Conservation (phyloP, 2,329 filamentous ascomycete genomes). For the Didymella exigua region DNA sequence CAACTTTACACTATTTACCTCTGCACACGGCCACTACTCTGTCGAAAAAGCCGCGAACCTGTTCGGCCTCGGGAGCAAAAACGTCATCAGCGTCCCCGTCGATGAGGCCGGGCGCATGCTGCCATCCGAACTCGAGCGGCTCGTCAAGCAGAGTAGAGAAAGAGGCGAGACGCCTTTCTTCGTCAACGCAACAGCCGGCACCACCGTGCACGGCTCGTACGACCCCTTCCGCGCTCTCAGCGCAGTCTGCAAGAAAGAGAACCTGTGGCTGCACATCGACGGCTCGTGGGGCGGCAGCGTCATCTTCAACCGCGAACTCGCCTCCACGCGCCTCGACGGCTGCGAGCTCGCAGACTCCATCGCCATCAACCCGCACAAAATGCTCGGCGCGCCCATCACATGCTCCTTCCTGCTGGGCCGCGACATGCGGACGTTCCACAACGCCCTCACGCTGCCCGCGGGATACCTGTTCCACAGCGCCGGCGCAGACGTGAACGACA, state of each 20-base stretch:
- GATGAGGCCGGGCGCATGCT: slow-evolving; percentile 76
- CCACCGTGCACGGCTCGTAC: slow-evolving; percentile 88
- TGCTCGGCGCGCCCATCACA: slow-evolving; percentile 89
- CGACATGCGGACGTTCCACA: slow-evolving; percentile 78
- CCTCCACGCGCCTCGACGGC: slow-evolving; percentile 70
- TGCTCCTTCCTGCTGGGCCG: slow-evolving; percentile 85
- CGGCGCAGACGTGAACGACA: slow-evolving; percentile 49
- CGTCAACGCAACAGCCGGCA: slow-evolving; percentile 93
- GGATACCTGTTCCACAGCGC: slow-evolving; percentile 67
- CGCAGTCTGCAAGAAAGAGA: slow-evolving; percentile 70
- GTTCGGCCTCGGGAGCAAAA: slow-evolving; percentile 77
- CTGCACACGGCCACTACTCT: slow-evolving; percentile 88
- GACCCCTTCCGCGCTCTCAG: slow-evolving; percentile 77
- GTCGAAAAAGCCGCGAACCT: slow-evolving; percentile 94
- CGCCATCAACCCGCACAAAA: slow-evolving; percentile 94
- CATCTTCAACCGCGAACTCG: slow-evolving; percentile 67
- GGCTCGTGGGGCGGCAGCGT: slow-evolving; percentile 88
- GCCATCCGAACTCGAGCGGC: slow-evolving; percentile 65
- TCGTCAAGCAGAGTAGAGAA: slow-evolving; percentile 65
- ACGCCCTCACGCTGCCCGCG: slow-evolving; percentile 83
- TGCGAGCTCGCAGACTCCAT: slow-evolving; percentile 77
- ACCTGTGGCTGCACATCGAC: slow-evolving; percentile 92
- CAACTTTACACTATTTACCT: slow-evolving; percentile 84
- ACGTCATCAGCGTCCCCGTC: slow-evolving; percentile 76
- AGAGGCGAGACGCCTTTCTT: slow-evolving; percentile 85